Evolutionary conservation across 345 rosid species (phyloP).

Genomic region (Salix caprea): DNA sequence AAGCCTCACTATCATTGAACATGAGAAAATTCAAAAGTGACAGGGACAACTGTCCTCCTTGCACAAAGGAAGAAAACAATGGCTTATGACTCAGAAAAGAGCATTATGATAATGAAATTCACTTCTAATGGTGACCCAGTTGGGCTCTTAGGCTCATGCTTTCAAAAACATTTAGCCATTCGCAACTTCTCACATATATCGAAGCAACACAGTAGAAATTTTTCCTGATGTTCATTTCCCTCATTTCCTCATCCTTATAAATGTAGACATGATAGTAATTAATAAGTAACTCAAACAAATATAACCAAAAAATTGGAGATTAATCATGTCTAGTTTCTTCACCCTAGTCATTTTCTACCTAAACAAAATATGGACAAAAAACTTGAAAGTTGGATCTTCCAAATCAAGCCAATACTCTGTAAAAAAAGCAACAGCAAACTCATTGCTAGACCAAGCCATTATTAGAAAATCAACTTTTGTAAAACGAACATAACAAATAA

Average conservation of each 20-base stretch:
- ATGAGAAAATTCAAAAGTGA: not conserved
- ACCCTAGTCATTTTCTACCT: not conserved
- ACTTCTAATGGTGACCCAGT: not conserved
- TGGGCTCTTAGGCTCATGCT: not conserved
- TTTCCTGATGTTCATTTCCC: too few species aligned
- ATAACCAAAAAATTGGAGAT: not conserved
- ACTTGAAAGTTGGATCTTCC: not conserved
- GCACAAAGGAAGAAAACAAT: not conserved
- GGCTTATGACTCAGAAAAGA: not conserved
- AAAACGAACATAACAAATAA: not conserved
- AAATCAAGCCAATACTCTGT: not conserved
- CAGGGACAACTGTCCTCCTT: not conserved
- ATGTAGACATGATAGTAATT: too few species aligned
- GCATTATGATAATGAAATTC: not conserved
- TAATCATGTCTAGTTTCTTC: not conserved
- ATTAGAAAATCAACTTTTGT: not conserved
- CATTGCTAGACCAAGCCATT: not conserved
- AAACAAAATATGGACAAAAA: not conserved
- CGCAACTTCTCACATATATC: too few species aligned
- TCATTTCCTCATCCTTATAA: too few species aligned
- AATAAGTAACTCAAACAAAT: not conserved
- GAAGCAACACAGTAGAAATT: too few species aligned
- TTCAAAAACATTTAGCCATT: too few species aligned
- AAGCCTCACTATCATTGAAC: not conserved
- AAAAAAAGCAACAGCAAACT: not conserved